A percentile compares a stretch with the other conserved stretches of the same genome.
Evolutionary conservation across 495 filamentous ascomycete species (phyloP).

Genomic region (Hyaloscypha variabilis): DNA sequence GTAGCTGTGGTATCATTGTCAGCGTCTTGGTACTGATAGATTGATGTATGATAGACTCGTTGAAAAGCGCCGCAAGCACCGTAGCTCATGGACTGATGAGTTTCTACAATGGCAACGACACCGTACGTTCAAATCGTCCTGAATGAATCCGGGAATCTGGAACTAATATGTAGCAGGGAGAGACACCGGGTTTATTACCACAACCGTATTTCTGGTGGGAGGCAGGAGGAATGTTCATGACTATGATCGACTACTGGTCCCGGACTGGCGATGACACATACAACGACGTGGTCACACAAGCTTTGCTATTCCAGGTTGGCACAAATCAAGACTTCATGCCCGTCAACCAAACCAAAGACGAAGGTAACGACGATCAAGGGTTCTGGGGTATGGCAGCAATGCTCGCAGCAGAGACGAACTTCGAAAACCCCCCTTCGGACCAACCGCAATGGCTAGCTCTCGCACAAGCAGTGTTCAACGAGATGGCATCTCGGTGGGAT

Average conservation of each 20-base stretch:
- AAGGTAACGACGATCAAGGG: slow-evolving; percentile 70
- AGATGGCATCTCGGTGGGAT: slow-evolving; percentile 69
- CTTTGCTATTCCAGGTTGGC: slow-evolving; percentile 62
- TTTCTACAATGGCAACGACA: slow-evolving; percentile 72
- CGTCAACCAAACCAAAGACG: slow-evolving; percentile 58
- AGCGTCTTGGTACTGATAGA: slow-evolving; percentile 9
- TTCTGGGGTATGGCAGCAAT: slow-evolving; percentile 73
- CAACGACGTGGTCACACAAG: slow-evolving; percentile 55
- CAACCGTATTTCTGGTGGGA: slow-evolving; percentile 75
- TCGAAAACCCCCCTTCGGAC: slow-evolving; percentile 56
- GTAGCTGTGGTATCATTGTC: too few relatives aligned
- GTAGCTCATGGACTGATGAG: slow-evolving; percentile 65
- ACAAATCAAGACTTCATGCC: slow-evolving; percentile 63
- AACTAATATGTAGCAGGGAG: slow-evolving; percentile 18
- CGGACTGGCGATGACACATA: slow-evolving; percentile 65
- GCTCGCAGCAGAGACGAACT: slow-evolving; percentile 66
- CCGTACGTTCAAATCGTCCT: slow-evolving; percentile 30
- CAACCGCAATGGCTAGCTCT: slow-evolving; percentile 76
- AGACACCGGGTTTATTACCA: slow-evolving; percentile 58
- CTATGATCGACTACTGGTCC: slow-evolving; percentile 71
- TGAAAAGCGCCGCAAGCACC: slow-evolving; percentile 61
- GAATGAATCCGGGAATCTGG: background rate
- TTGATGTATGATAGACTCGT: slow-evolving; percentile 46
- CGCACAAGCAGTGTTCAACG: slow-evolving; percentile 80
- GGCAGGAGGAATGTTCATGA: slow-evolving; percentile 70